Base-by-base conservation (phyloP, 305 asterid species). In the Fraxinus xanthoxyloides region DNA sequence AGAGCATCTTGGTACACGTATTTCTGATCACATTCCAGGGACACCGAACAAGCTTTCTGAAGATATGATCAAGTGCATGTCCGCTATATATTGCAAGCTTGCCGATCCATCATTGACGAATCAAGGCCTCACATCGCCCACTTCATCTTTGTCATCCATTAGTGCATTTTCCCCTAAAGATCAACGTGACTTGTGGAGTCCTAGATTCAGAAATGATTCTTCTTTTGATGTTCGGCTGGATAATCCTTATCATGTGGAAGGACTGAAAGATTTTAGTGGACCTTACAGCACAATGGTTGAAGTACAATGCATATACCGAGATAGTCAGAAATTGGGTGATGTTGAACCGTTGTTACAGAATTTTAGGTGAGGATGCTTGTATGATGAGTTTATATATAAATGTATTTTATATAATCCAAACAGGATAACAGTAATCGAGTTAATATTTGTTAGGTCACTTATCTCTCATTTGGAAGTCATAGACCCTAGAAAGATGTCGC, bases 261-360 rank as follows among this genome's bases (percentile, higher is more conserved):
- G 99, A 26, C 90, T 96, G 34, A 96, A 93, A 82, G 98, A 96
- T 75, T 96, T 96, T 81, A 96, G 99, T 19, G 98, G 99, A 79
- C 98, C 98, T 74, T 94, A 96, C 91, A 94, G 98, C 98, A 93
- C 97, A 12, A 96, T 96, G 99, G 86, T 96, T 72, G 99, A 96
- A 91, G 92, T 96, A 17, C 90, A 90, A 79, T 91, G 96, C 81
- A 87, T 96, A 80, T 88, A 94, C 87, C 86, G 98, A 86, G 98
- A 93, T 79, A 81, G 90, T 76, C 92, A 91, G 89, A 96, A 93
- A 87, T 75, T 93, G 87, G 92, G 93, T 1, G 94, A 92, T 46
- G 82, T 91, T 59, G 99, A 94, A 81, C 89, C 88, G 79, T 81
- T 93, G 87, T 72, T 94, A 78, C 95, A 91, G 83, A 87, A 93